These are phyloP conservation scores for Cryphonectria radicalis DNA, from an alignment of 2,329 filamentous ascomycete species.

Conservation along the genomic window DNA sequence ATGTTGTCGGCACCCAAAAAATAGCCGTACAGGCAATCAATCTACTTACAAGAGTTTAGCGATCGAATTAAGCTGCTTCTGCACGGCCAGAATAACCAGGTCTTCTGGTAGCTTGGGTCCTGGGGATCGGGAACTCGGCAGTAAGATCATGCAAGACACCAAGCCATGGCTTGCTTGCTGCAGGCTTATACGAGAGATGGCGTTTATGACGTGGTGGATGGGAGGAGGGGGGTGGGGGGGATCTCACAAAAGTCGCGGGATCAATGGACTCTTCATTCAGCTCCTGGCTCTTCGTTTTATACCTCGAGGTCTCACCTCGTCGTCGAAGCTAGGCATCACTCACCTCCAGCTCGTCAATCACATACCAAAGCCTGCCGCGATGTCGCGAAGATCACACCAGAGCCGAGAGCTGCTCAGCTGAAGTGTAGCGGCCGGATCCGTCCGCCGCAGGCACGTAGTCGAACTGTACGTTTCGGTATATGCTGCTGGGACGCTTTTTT, in stretches of 20 bases:
- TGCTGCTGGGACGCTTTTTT: neutral
- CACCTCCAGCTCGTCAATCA: neutral
- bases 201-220: neutral
- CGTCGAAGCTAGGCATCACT: neutral
- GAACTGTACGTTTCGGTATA: neutral
- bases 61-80: neutral
- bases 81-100: neutral
- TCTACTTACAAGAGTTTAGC: neutral
- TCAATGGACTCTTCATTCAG: neutral
- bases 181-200: neutral
- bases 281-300: neutral
- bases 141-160: neutral
- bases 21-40: constrained; percentile 14
- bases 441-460: neutral
- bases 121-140: neutral
- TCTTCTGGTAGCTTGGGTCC: neutral
- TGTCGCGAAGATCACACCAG: no score
- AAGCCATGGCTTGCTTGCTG: neutral
- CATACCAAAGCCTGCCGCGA: neutral
- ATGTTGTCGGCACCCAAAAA: neutral
- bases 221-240: neutral
- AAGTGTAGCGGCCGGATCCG: neutral
- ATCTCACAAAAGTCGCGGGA: neutral
- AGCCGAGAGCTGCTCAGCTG: neutral
- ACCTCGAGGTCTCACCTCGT: neutral